Base-by-base conservation (phyloP, 2,329 filamentous ascomycete species). In the Penicillium brevicompactum region DNA sequence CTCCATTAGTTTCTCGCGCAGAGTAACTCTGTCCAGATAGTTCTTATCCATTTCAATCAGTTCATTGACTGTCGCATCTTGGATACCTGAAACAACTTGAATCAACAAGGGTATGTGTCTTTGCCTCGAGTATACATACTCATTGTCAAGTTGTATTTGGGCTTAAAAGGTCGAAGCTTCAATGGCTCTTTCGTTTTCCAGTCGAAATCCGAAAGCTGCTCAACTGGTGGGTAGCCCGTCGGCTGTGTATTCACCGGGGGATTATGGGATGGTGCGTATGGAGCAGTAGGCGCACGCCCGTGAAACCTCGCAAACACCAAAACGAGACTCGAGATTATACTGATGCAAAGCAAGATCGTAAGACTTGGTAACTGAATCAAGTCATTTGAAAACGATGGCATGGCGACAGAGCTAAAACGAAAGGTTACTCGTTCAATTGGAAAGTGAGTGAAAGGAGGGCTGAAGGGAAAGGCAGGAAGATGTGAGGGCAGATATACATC, bases 121-220 rank as follows among this genome's bases (percentile, higher is more conserved):
- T 37, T 21, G 34, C 22, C n/a, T 24, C 31, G 14, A 48, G 30
- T 4, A 22, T 21, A 48, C 46, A 22, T 38, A 48, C 46, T 48
- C 46, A 48, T 48, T 21, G 46, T 48, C 16, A 48, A 21, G 31
- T 48, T 34, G 16, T 48, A 48, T 38, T 48, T 48, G 8, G 46
- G 31, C 16, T 38, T 48, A 8, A 42, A 42, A 10, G 40, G 40
- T 11, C 40, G 6, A 42, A 42, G 4, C 22, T 42, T 42, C 40
- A 42, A 21, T 10, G 40, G 40, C 40, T 42, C 16, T 24, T 42
- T 42, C 6, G 16, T 42, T 13, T 24, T 42, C 40, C 40, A 42
- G 40, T 42, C 40, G 10, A 42, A 42, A 24, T 21, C 16, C 8
- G 16, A 8, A 7, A 42, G 8, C 22, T 2, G 7, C 8, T 22